These are phyloP conservation scores for Flaveria floridana DNA, from an alignment of 140 eudicot species.

Conservation along the genomic window DNA sequence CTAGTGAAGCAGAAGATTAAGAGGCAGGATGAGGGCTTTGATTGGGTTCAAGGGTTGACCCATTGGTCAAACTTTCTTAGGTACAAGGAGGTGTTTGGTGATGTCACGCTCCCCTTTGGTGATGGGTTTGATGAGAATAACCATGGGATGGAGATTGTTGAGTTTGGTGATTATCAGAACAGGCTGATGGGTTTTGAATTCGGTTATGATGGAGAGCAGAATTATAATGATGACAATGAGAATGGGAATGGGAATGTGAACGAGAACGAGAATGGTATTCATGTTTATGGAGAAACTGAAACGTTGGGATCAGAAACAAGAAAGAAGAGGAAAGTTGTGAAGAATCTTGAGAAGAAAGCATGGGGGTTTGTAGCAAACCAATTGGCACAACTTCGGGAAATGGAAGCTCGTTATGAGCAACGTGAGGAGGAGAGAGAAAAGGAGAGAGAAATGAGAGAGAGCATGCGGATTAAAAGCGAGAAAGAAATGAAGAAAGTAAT, in stretches of 20 bases:
- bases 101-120: slow-evolving; percentile 48
- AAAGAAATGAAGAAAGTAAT: slow-evolving; percentile 42
- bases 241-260: slow-evolving; percentile 26
- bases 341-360: slow-evolving; percentile 60
- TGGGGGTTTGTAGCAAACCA: slow-evolving; percentile 79
- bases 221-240: slow-evolving; percentile 31
- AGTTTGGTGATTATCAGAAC: slow-evolving; percentile 46
- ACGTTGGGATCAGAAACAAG: slow-evolving; percentile 58
- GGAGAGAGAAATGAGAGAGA: too few relatives aligned
- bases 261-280: slow-evolving; percentile 27
- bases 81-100: slow-evolving; percentile 90
- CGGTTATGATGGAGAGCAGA: slow-evolving; percentile 66
- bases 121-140: slow-evolving; percentile 50
- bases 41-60: slow-evolving; percentile 78
- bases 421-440: slow-evolving; percentile 76
- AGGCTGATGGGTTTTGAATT: slow-evolving; percentile 78
- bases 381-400: slow-evolving; percentile 54
- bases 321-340: slow-evolving; percentile 58
- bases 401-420: slow-evolving; percentile 73
- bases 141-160: slow-evolving; percentile 49
- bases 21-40: slow-evolving; percentile 64
- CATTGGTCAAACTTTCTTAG: slow-evolving; percentile 85
- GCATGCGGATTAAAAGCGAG: slow-evolving; percentile 35
- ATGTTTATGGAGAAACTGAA: slow-evolving; percentile 55
- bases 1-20: slow-evolving; percentile 89